Percentiles rank a stretch among this genome's conserved stretches.
Evolutionary conservation across 768 basidiomycete species (phyloP).

Genomic region (Trichaptum fuscoviolaceum): DNA sequence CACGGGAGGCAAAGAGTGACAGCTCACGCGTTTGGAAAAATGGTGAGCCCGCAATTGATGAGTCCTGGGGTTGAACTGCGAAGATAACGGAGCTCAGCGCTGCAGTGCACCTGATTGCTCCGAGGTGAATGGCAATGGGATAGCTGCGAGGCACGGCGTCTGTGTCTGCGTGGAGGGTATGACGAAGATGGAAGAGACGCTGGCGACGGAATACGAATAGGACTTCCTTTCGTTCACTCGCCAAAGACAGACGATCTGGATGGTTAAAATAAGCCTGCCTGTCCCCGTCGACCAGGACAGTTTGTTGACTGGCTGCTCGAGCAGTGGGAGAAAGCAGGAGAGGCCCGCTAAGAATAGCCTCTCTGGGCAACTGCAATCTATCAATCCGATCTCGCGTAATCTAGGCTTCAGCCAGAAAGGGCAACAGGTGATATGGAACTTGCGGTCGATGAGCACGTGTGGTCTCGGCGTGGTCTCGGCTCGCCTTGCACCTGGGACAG

Average conservation of each 20-base stretch:
- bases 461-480: neutral
- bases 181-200: neutral
- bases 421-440: neutral
- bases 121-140: neutral
- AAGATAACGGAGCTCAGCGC: neutral
- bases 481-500: neutral
- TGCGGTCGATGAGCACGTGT: neutral
- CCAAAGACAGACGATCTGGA: neutral
- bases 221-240: neutral
- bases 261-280: neutral
- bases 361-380: neutral
- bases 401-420: neutral
- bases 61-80: neutral
- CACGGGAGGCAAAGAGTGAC: neutral
- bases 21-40: neutral
- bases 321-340: neutral
- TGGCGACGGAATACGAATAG: neutral
- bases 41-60: neutral
- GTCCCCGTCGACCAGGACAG: neutral
- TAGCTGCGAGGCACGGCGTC: neutral
- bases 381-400: conserved; percentile 1
- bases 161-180: neutral
- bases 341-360: neutral
- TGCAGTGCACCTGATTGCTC: neutral
- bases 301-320: neutral